phyloP scores from a whole-genome alignment of 2,329 filamentous ascomycete species.

The Claviceps paspali region DNA sequence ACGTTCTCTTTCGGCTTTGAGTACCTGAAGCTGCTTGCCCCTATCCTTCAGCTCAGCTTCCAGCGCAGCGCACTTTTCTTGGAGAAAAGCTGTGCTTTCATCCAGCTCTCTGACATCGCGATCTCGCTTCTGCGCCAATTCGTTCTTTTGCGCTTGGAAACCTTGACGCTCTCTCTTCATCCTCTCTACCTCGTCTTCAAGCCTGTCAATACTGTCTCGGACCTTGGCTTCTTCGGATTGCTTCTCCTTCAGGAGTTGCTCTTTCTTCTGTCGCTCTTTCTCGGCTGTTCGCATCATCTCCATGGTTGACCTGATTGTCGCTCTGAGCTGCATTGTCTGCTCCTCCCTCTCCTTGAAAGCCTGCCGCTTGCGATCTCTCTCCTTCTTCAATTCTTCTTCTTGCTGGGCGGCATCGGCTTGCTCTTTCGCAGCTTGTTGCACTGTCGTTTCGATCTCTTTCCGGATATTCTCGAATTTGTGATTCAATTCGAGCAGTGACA shows the following conservation, averaged over 20 bases:
- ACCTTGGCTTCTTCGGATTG: constrained; percentile 53
- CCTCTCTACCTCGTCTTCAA: constrained; percentile 46
- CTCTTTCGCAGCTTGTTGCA: constrained; percentile 54
- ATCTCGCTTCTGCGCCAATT: constrained; percentile 35
- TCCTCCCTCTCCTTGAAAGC: constrained; percentile 82
- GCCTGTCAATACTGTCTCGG: constrained; percentile 53
- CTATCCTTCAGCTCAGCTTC: constrained; percentile 58
- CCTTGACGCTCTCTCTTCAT: constrained; percentile 41
- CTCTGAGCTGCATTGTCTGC: constrained; percentile 68
- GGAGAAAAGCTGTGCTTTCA: constrained; percentile 41
- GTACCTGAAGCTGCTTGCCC: constrained; percentile 53
- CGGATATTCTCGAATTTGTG: constrained; percentile 66
- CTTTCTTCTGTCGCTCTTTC: constrained; percentile 63
- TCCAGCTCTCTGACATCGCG: constrained; percentile 35
- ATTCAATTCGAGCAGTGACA: constrained; percentile 63
- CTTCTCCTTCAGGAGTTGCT: constrained; percentile 55
- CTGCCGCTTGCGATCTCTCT: constrained; percentile 65
- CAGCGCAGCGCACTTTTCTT: constrained; percentile 47
- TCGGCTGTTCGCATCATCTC: constrained; percentile 69
- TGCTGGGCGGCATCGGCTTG: constrained; percentile 54
- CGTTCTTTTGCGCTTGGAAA: constrained; percentile 37
- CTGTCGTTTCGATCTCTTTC: constrained; percentile 67
- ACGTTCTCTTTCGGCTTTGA: constrained; percentile 55
- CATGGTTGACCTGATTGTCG: constrained; percentile 65
- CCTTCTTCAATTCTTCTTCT: constrained; percentile 53